These are phyloP conservation scores for Chlorella sp. DNA, from an alignment of 139 green algal genomes.

Conservation along the genomic window DNA sequence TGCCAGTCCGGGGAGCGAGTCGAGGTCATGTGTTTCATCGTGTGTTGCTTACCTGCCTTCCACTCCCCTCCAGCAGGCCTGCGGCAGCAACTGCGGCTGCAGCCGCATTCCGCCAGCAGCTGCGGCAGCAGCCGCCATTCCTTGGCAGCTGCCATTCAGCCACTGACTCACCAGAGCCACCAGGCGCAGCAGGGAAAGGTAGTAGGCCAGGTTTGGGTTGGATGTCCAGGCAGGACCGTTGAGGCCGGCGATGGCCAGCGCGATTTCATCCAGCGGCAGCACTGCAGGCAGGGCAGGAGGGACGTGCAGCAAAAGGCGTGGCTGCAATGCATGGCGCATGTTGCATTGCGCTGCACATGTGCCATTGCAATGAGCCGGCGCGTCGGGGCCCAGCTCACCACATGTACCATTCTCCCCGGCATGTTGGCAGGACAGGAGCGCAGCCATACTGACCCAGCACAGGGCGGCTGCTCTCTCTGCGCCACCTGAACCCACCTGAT, in stretches of 20 bases:
- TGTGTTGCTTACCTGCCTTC: background rate
- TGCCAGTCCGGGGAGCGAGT: background rate
- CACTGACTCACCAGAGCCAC: conserved; percentile 15
- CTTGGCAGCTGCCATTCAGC: background rate
- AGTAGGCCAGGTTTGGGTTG: conserved; percentile 11
- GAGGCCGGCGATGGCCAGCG: conserved; percentile 31
- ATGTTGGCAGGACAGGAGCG: background rate
- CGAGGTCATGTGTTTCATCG: background rate
- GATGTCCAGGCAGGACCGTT: conserved; percentile 16
- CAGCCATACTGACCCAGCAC: background rate
- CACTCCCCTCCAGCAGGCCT: background rate
- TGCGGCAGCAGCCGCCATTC: background rate
- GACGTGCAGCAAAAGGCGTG: background rate
- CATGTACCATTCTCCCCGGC: background rate
- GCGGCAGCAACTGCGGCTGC: too few relatives aligned
- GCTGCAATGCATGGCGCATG: too few relatives aligned
- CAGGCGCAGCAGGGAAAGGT: conserved; percentile 25
- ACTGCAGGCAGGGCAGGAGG: background rate
- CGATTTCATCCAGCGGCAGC: conserved; percentile 38
- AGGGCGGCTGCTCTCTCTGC: background rate
- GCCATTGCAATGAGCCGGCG: too few relatives aligned
- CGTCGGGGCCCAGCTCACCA: background rate
- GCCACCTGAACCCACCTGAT: background rate
- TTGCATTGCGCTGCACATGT: too few relatives aligned
- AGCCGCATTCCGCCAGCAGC: too few relatives aligned